phyloP scores from a whole-genome alignment of 345 rosid species.

The Arabidopsis suecica region DNA sequence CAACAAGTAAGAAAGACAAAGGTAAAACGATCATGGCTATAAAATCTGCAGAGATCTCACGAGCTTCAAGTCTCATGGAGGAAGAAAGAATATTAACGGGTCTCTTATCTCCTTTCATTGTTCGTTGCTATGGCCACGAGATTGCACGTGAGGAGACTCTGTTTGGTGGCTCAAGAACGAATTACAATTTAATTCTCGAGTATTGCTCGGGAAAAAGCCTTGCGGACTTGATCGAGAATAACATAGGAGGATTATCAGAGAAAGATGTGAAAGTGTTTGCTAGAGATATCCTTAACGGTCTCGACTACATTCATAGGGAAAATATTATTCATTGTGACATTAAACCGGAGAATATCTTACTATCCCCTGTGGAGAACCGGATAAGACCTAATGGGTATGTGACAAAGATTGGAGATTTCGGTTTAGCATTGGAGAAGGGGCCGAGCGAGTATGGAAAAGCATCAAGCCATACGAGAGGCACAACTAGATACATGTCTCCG shows the following conservation, averaged over 20 bases:
- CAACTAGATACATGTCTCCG: background rate
- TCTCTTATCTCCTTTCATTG: background rate
- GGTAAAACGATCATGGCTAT: too few species aligned
- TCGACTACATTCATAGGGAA: background rate
- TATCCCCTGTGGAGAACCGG: background rate
- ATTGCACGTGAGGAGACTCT: background rate
- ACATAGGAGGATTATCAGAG: background rate
- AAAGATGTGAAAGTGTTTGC: background rate
- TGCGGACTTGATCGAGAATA: background rate
- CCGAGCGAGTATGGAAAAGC: background rate
- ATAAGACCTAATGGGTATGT: background rate
- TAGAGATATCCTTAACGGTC: background rate
- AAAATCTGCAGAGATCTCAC: too few species aligned
- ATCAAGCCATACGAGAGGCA: background rate
- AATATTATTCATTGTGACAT: background rate
- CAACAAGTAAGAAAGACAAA: too few species aligned
- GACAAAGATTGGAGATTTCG: background rate
- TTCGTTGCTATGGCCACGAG: slow-evolving; percentile 4
- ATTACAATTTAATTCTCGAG: slow-evolving; percentile 1
- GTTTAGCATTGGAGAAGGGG: background rate
- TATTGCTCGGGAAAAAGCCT: background rate
- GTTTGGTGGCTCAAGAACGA: background rate
- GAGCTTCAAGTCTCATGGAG: too few species aligned
- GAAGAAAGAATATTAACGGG: background rate
- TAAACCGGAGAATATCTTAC: background rate